Conservation (phyloP, 1,284 basidiomycete genomes). For the Phellopilus nigrolimitatus region DNA sequence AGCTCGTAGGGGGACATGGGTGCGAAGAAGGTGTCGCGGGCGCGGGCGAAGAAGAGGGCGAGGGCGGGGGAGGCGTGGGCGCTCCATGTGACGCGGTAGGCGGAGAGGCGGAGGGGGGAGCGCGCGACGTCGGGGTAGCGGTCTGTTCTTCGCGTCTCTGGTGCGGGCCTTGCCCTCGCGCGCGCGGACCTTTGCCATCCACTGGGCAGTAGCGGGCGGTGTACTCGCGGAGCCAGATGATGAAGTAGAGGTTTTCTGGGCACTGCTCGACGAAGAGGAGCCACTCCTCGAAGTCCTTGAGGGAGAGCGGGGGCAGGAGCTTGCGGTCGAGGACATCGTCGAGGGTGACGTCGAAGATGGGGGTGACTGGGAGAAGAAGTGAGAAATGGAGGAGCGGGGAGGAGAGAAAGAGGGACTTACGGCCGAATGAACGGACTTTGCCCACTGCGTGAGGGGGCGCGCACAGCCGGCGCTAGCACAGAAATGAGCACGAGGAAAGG, state of each 20-base stretch:
- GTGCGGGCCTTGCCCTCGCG: conserved; percentile 6
- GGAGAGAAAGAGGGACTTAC: conserved; percentile 28
- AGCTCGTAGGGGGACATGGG: conserved; percentile 66
- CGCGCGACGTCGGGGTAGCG: not conserved
- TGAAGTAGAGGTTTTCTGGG: conserved; percentile 72
- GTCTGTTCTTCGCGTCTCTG: not conserved
- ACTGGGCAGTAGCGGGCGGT: conserved; percentile 24
- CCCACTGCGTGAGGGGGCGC: conserved; percentile 64
- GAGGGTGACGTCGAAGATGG: conserved; percentile 53
- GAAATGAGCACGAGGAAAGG: not conserved
- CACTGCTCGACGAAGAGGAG: conserved; percentile 66
- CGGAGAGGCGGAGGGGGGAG: no score
- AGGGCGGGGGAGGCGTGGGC: conserved; percentile 45
- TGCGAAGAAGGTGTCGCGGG: conserved; percentile 72
- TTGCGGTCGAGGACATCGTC: conserved; percentile 67
- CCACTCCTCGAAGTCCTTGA: conserved; percentile 81
- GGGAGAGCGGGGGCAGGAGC: conserved; percentile 65
- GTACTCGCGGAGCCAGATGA: conserved; percentile 47
- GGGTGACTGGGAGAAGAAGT: conserved; percentile 39
- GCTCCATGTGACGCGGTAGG: conserved; percentile 23
- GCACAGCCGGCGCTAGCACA: conserved; percentile 50
- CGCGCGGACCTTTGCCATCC: conserved; percentile 9
- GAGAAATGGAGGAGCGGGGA: not conserved
- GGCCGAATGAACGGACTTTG: conserved; percentile 57
- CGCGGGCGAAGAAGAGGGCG: conserved; percentile 67